These are phyloP conservation scores for Paramecium biaurelia DNA, from an alignment of 73 alveolate genomes.

Conservation along the genomic window DNA sequence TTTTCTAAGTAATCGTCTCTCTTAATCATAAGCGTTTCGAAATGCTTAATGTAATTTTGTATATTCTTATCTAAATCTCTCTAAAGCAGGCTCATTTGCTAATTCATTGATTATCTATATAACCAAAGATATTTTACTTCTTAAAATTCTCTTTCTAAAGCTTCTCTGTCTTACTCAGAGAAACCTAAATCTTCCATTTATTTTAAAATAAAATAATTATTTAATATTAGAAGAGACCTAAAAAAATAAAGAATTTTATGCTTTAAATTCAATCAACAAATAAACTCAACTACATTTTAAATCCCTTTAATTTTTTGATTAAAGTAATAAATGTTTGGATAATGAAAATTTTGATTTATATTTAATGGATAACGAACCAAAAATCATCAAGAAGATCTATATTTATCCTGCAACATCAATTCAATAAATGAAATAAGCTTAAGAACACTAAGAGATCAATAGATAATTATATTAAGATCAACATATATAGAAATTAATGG, in stretches of 20 bases:
- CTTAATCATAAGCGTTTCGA: constrained; percentile 85
- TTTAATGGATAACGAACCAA: background rate
- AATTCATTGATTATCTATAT: constrained; percentile 77
- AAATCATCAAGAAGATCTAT: background rate
- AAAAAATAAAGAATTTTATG: background rate
- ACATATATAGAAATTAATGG: background rate
- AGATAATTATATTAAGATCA: background rate
- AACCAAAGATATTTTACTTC: constrained; percentile 12
- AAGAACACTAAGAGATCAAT: background rate
- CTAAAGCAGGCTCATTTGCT: constrained; percentile 86
- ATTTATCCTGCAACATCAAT: background rate
- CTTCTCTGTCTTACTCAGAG: constrained; percentile 60
- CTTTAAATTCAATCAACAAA: background rate
- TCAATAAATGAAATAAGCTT: background rate
- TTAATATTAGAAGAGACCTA: background rate
- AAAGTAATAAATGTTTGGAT: background rate
- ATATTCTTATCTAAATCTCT: constrained; percentile 87
- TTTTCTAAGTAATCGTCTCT: constrained; percentile 76
- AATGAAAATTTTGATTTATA: background rate
- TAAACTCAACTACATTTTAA: background rate
- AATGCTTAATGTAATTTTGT: constrained; percentile 89
- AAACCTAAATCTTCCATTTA: constrained; percentile 47
- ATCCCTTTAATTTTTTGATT: background rate
- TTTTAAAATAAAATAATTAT: background rate
- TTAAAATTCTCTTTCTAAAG: constrained; percentile 72